Evolutionary conservation across 768 basidiomycete species (phyloP), one percentile per base, ranked within the genome.

Genomic region (Piloderma croceum): DNA sequence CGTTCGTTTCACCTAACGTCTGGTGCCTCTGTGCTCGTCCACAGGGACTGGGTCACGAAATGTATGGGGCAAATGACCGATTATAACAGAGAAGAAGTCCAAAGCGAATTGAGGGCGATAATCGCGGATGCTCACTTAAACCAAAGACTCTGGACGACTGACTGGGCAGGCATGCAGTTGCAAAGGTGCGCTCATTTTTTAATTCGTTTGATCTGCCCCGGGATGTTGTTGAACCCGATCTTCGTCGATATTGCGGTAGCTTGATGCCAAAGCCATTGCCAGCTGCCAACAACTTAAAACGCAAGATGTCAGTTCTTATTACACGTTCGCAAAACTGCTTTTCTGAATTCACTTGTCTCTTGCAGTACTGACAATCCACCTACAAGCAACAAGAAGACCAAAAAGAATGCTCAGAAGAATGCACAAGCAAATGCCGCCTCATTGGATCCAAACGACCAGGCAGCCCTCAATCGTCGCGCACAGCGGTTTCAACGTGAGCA

Each of bases 31-130:
- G n/a, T n/a, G 39, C 13, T 54, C 36, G 34, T 31, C 42, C n/a
- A 35, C 23, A 98, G 93, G 68, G 81, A 86, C 60, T 97, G 92
- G 90, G 93, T 98, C 22, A 89, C 92, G 57, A 83, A 81, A 63
- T 94, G 89, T 58, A 71, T 98, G 19, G 83, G 87, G 19, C 83
- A 91, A 65, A 93, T 94, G 73, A 88, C 88, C 13, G 85, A 92
- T 48, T 63, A 73, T 38, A 97, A 94, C 66, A 81, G 85, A 60
- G 66, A 67, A 36, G 90, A 92, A 51, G 93, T 93, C 17, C 90
- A 92, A 57, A 75, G 84, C 45, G 96, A 99, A 72, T 68, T 99
- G 58, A 92, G 91, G 78, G 77, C 88, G 81, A 86, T 91, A 76
- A 96, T 99, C 63, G 84, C 87, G 77, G 79, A 91, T 51, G 83